Evolutionary conservation across 345 rosid species (phyloP), one percentile per base, ranked within the genome.

Genomic region (Microthlaspi erraticum): DNA sequence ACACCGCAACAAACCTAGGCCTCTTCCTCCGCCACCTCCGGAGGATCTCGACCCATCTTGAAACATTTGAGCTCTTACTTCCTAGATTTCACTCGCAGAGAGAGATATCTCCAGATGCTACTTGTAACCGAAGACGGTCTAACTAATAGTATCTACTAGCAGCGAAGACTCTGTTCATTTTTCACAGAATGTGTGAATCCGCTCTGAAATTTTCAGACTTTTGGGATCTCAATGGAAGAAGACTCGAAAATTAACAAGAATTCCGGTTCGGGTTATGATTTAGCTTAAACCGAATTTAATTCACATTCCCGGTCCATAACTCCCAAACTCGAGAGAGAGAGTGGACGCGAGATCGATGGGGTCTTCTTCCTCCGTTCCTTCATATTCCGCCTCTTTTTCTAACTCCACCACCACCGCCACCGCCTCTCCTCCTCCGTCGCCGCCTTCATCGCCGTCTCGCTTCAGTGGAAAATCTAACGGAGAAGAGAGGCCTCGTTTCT

Each of bases 401-500:
- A 48, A 79, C 53, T 55, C 83, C 41, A 13, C 31, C 61, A 16
- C 31, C 61, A 14, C 61, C 55, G 41, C 31, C 61, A 14, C 61
- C 55, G 41, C 37, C 49, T 16, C 50, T 6, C 5, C 72, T 69
- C 29, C 74, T 66, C 36, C 76, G 49, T 7, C 83, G 70, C 64
- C 73, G 26, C 68, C 78, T 39, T 31, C 78, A 65, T 45, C 81
- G 74, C 32, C 82, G 70, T 57, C 76, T 36, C 49, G 77, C 1
- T 3, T 11, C 52, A 73, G 8, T 31, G 70, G 18, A 0, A 75
- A 75, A 53, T 3, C 59, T 0, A 69, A 52, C 42, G 81, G 80
- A 16, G 81, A 82, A 42, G 91, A 82, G 60, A 82, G 95, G 32
- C 93, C 97, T 12, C 84, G 95, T 32, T 91, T 73, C 85, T 93